Evolutionary conservation across 306 rosid genomes (phyloP).

Genomic region (Pyrus bretschneideri): DNA sequence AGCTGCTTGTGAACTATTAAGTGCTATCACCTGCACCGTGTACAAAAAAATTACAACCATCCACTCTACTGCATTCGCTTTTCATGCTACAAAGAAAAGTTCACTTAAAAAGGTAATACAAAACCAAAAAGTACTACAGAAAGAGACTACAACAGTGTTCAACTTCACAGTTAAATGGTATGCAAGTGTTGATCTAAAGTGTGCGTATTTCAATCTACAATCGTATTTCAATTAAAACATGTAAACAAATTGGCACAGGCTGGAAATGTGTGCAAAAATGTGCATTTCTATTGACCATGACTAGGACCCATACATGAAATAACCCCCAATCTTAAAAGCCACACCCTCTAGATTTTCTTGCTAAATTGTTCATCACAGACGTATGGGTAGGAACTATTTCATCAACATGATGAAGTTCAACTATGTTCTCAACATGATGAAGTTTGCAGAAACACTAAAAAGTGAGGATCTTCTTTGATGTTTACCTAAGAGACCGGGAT

Average conservation of each 20-base stretch:
- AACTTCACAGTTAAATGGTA: background rate
- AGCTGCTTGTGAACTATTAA: slow-evolving; percentile 82
- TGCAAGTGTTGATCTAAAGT: too few species aligned
- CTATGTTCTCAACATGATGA: background rate
- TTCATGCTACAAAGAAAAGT: background rate
- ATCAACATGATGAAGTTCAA: background rate
- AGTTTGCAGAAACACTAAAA: background rate
- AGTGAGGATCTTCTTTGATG: background rate
- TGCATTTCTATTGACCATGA: too few species aligned
- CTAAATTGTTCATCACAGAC: background rate
- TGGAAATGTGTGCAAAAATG: too few species aligned
- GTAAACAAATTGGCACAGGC: background rate
- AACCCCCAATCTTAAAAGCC: background rate
- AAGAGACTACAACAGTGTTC: background rate
- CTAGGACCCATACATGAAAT: background rate
- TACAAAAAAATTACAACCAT: background rate
- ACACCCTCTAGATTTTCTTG: background rate
- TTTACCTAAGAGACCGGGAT: background rate
- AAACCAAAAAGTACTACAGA: background rate
- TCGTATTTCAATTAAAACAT: background rate
- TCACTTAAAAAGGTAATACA: too few species aligned
- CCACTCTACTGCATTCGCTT: background rate
- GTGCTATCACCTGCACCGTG: slow-evolving; percentile 67
- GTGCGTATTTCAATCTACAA: background rate
- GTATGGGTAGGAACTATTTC: background rate